Base-by-base conservation (phyloP, 164 flowering plant genomes). In the Macadamia tetraphylla region DNA sequence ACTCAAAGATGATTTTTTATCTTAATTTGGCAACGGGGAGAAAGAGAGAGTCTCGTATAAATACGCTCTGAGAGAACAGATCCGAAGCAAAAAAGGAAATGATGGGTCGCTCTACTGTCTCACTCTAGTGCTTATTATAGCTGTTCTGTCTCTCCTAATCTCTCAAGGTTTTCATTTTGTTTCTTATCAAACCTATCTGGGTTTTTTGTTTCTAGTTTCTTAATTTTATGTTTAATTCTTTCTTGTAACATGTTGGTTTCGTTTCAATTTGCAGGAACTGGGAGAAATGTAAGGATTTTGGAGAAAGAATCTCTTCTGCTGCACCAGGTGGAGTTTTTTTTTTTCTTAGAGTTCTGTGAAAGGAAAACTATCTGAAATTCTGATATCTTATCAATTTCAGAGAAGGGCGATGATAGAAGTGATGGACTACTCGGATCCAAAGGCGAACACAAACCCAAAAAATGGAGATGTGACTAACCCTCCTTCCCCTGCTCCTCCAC, bases 101-200 rank as follows among this genome's bases (percentile, higher is more conserved):
- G 17, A 80, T 80, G 83, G 81, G 79, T 65, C 75, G 77, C 15
- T 48, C 66, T 69, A 53, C 17, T 77, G 75, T 69, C 71, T 73
- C 65, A 69, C 18, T 12, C 1, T 65, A 17, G 67, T 75, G 32
- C 73, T 80, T 53, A 31, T 75, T 71, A 71, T 77, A 6, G 29
- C 40, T 9, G 70, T 81, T 65, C 68, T 81, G 53, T 31, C 66
- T 58, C 70, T 78, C 71, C 59, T 48, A 70, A 71, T 62, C 69
- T 76, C 76, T 23, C 69, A 76, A 48, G 84, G 84, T 76, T 70
- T 14, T 42, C 0, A 29, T 17, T 40, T 29, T 31, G 1, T 62
- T 6, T 44, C 11, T 44, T 62, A 44, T 10, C 3, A 13, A 63
- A 43, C 14, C 32, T 68, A 15, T 0, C 3, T 11, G 18, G 13